Evolutionary conservation across 306 rosid species (phyloP), one percentile per base, ranked within the genome.

Genomic region (Dalbergia cultrata): DNA sequence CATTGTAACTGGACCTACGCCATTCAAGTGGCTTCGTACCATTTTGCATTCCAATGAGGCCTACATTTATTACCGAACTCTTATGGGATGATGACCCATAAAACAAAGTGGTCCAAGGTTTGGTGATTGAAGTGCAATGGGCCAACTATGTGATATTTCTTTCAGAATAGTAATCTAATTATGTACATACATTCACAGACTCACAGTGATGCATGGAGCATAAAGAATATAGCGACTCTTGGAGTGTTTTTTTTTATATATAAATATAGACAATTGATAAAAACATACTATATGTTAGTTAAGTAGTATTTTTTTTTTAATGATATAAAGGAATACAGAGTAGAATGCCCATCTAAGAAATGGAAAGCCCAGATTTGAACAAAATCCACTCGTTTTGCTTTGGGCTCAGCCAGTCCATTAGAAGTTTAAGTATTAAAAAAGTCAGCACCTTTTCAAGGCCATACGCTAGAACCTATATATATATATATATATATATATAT

Each of bases 1-100:
- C 31, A 85, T 81, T 81, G 72, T 73, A 52, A 77, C 7, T 77
- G 70, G 81, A 53, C 86, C 83, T 77, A 73, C 88, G 52, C 66
- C 83, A 77, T 81, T 81, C 88, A 85, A 81, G 88, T 85, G 74
- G 37, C 54, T 50, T 52, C 67, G 85, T 81, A 67, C 67, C 5
- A 2, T 43, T 62, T 13, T 61, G 49, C 67, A 34, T 75, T 61
- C 67, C 0, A 84, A 70, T 31, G 12, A 70, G 79, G 76, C 82
- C 54, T 76, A 53, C 67, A 76, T 64, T 76, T 66, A 31, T 49
- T 66, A 16, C 6, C 59, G 9, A 71, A 80, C 73, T 75, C 77
- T 67, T 52, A 12, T 31, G 66, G 75, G 8, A 50, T 50, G 11
- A 64, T 66, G 34, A 59, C 64, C 81, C 69, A 72, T 66, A 61